Evolutionary conservation across 2,329 filamentous ascomycete genomes (phyloP), one percentile per base, ranked within the genome.

Genomic region (Arthrobotrys pseudoclavata): DNA sequence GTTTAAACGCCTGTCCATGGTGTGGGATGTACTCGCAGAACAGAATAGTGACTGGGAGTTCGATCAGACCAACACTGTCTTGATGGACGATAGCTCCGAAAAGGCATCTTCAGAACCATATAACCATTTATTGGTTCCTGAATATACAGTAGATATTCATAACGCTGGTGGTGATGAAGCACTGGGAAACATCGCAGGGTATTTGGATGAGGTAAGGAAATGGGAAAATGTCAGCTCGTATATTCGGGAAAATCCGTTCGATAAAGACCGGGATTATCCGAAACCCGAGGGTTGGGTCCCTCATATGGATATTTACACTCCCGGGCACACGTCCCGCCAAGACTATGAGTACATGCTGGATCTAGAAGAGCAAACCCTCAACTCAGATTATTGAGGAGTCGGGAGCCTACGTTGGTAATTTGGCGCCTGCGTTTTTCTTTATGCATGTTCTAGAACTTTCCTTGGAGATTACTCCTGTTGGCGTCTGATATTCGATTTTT

Each of bases 71-170:
- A 97, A 98, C 83, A 98, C 96, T 0, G 87, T 98, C 5, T 86
- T 99, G 26, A 89, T 98, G 45, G 96, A 99, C 81, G 96, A 98
- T 84, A 92, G 91, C 31, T 81, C 84, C 0, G 87, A 94, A 81
- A 99, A 98, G 85, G 94, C 91, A 0, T 87, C 89, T 26, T 91
- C 88, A 69, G 93, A 99, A 83, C 96, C 96, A 0, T 88, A 89
- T 84, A 98, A 98, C 81, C 87, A 96, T 22, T 84, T 98, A 9
- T 86, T 90, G 79, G 87, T 98, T 22, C 92, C 94, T 0, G 93
- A 96, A 83, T 97, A 96, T 82, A 83, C 1, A 88, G 87, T 12
- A 75, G 86, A 83, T 34, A 83, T 85, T 2, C 82, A 84, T 61
- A 81, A 84, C 76, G 81, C 84, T 29, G 83, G 84, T 42, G 82